These are phyloP conservation scores for Bruguiera hainesii DNA, from an alignment of 441 rosid genomes.

Conservation along the genomic window DNA sequence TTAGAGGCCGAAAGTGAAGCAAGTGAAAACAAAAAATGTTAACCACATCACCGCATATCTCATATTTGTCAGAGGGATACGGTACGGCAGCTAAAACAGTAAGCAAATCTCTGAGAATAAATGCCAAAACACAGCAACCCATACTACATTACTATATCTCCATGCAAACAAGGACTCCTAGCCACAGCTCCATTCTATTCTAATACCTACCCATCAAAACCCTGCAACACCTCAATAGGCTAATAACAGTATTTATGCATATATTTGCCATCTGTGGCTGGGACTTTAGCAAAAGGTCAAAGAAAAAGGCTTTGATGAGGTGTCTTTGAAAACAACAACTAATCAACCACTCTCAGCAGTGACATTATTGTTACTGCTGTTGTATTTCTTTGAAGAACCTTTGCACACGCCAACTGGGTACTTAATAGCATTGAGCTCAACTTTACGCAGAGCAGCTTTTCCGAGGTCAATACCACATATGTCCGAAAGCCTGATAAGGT, in stretches of 20 bases:
- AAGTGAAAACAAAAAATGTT: neutral
- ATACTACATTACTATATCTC: neutral
- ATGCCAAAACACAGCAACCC: conserved; percentile 7
- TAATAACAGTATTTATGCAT: conserved; percentile 10
- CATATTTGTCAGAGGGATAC: conserved; percentile 24
- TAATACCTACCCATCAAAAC: neutral
- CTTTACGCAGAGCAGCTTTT: conserved; percentile 74
- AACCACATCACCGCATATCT: conserved; percentile 9
- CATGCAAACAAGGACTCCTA: neutral
- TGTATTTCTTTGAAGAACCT: conserved; percentile 20
- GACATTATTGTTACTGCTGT: conserved; percentile 6
- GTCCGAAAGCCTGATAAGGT: conserved; percentile 84
- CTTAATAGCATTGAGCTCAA: conserved; percentile 74
- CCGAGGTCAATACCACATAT: conserved; percentile 75
- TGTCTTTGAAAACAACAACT: neutral
- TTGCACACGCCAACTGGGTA: conserved; percentile 48
- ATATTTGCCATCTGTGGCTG: neutral
- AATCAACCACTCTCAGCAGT: conserved; percentile 7
- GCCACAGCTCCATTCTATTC: neutral
- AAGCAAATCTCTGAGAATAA: conserved; percentile 9
- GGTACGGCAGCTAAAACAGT: conserved; percentile 21
- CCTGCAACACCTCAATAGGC: neutral
- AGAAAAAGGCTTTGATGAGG: no score
- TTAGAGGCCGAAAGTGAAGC: neutral
- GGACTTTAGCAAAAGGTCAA: neutral